Evolutionary conservation across 1,284 basidiomycete genomes (phyloP), one percentile per base, ranked within the genome.

Genomic region (Hemileia vastatrix): DNA sequence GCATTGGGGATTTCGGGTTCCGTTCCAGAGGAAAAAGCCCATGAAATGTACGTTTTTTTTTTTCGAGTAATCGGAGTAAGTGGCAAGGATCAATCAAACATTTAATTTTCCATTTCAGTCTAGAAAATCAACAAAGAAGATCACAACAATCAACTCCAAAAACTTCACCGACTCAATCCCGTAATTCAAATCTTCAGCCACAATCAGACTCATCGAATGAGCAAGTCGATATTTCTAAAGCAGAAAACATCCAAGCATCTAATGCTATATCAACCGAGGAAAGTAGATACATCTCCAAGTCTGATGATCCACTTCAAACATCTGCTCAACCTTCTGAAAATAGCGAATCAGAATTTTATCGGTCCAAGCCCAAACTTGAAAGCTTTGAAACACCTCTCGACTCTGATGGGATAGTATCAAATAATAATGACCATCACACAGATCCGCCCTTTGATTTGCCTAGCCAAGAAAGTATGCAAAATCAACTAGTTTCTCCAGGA

Each of bases 1-100:
- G 58, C 19, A 19, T 27, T 60, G 13, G 58, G 58, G 13, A 60
- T 60, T 31, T 49, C 52, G 36, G 58, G 58, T 4, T 60, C 58
- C 45, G 19, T 60, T 9, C 49, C 58, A 2, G 58, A 60, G 27
- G 27, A 15, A 9, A 27, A 47, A 51, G 58, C 58, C 31, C 58
- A 60, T 32, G 51, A 53, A 33, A 60, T 60, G 58, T 60, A 19
- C 44, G 58, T 43, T 6, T 6, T 19, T 23, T 18, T 19, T 43
- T 56, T 44, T 21, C 13, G 18, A 21, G 2, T 43, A 8, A 13
- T 15, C 19, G 36, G 31, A 9, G 19, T 8, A 15, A 27, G 24
- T 6, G 36, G 9, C 8, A 11, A 27, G 33, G 11, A 21, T 24
- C 18, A 11, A 9, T 9, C 24, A 53, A 33, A 54, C 13, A 2